Evolutionary conservation across 163 green algal species (phyloP), one percentile per base, ranked within the genome.

Genomic region (Coccomyxa subellipsoidea): DNA sequence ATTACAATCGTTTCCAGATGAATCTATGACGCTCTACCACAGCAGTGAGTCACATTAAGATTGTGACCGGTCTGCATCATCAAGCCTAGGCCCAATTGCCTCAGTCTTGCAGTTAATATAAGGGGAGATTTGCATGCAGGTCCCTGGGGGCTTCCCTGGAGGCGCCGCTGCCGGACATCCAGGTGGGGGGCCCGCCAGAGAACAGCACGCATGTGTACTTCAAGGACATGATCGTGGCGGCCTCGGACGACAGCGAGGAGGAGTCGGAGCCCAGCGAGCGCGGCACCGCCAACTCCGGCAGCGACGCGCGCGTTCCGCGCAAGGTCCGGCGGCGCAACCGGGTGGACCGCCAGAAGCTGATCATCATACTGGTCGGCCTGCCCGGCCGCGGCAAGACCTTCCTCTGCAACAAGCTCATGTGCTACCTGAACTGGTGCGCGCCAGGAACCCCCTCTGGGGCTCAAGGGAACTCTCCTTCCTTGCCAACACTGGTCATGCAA

Each of bases 311-410:
- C 27, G 70, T 10, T n/a, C 34, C 70, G 31, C 32, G 70, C 32
- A 77, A 77, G 70, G 18, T 38, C 32, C 32, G 34, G 70, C 31
- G 23, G 70, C 27, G 66, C 10, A 73, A 73, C n/a, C 31, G 70
- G 54, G 88, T 93, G 47, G 89, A 94, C 72, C 84, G 85, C 9
- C 92, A 94, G 82, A 94, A 95, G 88, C 89, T 97, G 72, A 94
- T 97, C 80, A 95, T 97, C 82, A 94, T 97, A 38, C 89, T 97
- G 86, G 94, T 98, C 31, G 96, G 94, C 0, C 91, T 99, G 39
- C 95, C 96, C 0, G 96, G 90, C 0, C 90, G 96, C 0, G 96
- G 96, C 70, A 99, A 99, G 87, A 98, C 96, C 1, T 98, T 98
- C 83, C 87, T 98, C 29, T 97, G 94, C 89, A 97, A 97, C 89